Conservation (phyloP, 306 rosid species). For the Mimosa pudica region DNA sequence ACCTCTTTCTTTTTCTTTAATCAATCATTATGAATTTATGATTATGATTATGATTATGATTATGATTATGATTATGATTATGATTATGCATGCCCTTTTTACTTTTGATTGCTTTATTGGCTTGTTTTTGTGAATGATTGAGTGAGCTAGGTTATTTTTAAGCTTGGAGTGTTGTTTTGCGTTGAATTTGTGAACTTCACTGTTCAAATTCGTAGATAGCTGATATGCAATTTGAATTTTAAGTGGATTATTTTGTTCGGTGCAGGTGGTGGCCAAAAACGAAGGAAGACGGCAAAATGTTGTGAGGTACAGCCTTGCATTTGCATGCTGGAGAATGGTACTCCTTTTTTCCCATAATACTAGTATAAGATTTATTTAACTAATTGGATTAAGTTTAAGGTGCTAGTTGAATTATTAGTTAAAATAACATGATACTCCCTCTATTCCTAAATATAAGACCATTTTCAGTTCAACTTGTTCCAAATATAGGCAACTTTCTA, state of each 20-base stretch:
- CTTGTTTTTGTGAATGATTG: no score
- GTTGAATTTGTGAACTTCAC: background rate
- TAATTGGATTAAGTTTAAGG: no score
- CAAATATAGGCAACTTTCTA: no score
- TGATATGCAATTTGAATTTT: background rate
- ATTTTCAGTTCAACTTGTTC: no score
- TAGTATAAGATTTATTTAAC: no score
- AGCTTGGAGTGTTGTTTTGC: background rate
- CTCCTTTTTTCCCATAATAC: no score
- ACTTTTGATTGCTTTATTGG: background rate
- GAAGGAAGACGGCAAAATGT: background rate
- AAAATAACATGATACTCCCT: no score
- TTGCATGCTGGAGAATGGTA: background rate
- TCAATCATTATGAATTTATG: background rate
- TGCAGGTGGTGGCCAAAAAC: background rate
- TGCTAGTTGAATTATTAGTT: no score
- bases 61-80: no score
- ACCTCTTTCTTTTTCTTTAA: background rate
- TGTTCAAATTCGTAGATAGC: background rate
- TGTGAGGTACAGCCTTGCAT: background rate
- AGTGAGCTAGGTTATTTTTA: background rate
- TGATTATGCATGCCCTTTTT: conserved; percentile 8
- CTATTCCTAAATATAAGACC: no score
- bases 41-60: no score
- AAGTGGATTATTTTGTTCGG: background rate